Conservation (phyloP, 2,329 filamentous ascomycete genomes). For the Blastomyces silverae region DNA sequence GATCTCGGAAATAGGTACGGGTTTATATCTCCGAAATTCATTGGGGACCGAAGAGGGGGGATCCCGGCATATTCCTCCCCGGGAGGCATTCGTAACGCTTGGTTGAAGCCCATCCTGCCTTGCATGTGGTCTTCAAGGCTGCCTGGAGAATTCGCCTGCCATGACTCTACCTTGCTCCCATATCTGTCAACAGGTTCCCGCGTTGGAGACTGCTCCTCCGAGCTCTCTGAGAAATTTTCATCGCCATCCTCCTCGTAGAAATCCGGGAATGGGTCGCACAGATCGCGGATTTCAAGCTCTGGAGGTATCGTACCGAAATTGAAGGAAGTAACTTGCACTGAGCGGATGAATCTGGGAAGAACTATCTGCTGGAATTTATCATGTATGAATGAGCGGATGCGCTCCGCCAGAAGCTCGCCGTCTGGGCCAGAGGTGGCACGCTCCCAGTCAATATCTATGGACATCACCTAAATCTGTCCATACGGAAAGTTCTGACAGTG, state of each 20-base stretch:
- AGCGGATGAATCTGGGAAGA: conserved; percentile 92
- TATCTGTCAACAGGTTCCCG: conserved; percentile 10
- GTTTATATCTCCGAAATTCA: conserved; percentile 35
- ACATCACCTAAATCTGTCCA: conserved; percentile 57
- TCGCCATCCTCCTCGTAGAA: conserved; percentile 79
- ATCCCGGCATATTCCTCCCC: conserved; percentile 27
- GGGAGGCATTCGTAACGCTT: conserved; percentile 28
- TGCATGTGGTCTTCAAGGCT: conserved; percentile 20
- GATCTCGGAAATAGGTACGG: conserved; percentile 41
- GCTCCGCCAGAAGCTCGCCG: conserved; percentile 73
- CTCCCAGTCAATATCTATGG: conserved; percentile 96
- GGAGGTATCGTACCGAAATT: conserved; percentile 80
- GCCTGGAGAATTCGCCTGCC: conserved; percentile 16
- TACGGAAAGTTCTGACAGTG: neutral
- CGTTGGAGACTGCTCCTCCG: conserved; percentile 26
- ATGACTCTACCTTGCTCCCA: conserved; percentile 13
- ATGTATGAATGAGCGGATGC: conserved; percentile 88
- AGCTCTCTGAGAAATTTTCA: conserved; percentile 37
- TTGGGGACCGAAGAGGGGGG: conserved; percentile 33
- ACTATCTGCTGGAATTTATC: conserved; percentile 89
- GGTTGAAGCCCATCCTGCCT: conserved; percentile 29
- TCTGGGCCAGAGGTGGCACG: conserved; percentile 83
- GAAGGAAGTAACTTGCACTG: conserved; percentile 89
- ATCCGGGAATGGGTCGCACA: conserved; percentile 88
- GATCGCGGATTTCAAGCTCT: conserved; percentile 86